Conservation (phyloP, 2,329 filamentous ascomycete genomes). For the Lasiodiplodia citricola region DNA sequence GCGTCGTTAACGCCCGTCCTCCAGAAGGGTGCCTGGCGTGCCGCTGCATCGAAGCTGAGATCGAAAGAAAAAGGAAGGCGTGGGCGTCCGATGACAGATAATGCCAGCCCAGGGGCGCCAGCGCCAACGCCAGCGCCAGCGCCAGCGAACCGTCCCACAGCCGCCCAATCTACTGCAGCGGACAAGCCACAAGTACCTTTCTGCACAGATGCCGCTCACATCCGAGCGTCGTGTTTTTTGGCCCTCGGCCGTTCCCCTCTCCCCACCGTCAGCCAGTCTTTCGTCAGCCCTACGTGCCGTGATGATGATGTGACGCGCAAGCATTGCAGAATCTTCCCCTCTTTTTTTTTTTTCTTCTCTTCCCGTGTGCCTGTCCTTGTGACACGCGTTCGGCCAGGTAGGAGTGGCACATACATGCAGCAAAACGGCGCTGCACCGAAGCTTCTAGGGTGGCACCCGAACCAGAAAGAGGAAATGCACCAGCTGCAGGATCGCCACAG, state of each 20-base stretch:
- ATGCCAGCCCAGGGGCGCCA: not conserved
- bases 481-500: not conserved
- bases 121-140: not conserved
- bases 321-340: not conserved
- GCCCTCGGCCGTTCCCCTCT: not conserved
- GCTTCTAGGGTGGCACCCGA: not conserved
- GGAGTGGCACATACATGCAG: not conserved
- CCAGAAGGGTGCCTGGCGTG: not conserved
- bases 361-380: not conserved
- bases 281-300: not conserved
- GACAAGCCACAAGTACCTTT: too few relatives aligned
- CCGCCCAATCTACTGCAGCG: not conserved
- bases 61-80: too few relatives aligned
- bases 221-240: not conserved
- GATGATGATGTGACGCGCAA: not conserved
- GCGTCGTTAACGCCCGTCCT: not conserved
- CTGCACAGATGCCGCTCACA: not conserved
- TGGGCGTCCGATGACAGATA: not conserved
- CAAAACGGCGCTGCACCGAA: not conserved
- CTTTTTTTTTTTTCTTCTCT: not conserved
- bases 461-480: not conserved
- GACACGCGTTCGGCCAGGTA: not conserved
- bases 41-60: too few relatives aligned
- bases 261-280: not conserved
- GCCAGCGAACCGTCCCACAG: not conserved